phyloP scores from a whole-genome alignment of 129 eudicot genomes.

The carrot (Daucus carota) region DNA sequence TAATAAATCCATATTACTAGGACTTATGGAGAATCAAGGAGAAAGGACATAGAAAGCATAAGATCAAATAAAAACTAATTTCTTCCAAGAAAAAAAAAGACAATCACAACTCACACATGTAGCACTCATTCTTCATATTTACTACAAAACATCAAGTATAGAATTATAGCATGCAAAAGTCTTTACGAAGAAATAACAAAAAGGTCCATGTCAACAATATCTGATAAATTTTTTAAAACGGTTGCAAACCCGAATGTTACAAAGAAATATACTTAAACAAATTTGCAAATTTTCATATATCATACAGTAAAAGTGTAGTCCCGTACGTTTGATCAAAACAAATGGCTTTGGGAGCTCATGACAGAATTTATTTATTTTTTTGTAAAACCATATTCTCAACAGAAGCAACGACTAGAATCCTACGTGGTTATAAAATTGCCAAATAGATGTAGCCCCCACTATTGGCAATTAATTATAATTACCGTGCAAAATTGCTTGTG shows the following conservation, averaged over 20 bases:
- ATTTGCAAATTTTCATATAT: neutral
- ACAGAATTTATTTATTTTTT: neutral
- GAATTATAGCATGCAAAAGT: neutral
- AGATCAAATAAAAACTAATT: neutral
- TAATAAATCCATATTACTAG: neutral
- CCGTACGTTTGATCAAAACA: neutral
- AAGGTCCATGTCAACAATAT: neutral
- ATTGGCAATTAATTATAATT: neutral
- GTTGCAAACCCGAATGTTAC: neutral
- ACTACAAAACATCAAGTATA: neutral
- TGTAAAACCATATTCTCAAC: neutral
- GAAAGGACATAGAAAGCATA: neutral
- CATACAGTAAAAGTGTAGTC: neutral
- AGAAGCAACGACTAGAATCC: neutral
- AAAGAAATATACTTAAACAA: neutral
- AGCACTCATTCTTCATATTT: neutral
- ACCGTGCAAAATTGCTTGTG: neutral
- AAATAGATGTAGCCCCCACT: neutral
- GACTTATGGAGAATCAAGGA: neutral
- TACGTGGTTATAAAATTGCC: neutral
- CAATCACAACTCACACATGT: neutral
- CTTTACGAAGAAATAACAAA: neutral
- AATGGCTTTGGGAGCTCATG: neutral
- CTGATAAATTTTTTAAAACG: neutral
- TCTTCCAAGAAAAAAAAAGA: neutral